phyloP scores from a whole-genome alignment of 345 rosid genomes.

The rapeseed (Brassica napus) region Da-Ae NC_063434.1:28487001-28487500 shows the following conservation, averaged over 20 bases:
- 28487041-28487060: too few relatives aligned
- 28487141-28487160: too few relatives aligned
- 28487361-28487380: conserved; percentile 8
- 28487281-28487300: background rate
- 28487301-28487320: background rate
- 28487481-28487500: conserved; percentile 11
- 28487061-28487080: too few relatives aligned
- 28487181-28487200: background rate
- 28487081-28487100: too few relatives aligned
- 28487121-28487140: too few relatives aligned
- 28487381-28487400: conserved; percentile 12
- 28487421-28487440: conserved; percentile 19
- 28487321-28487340: background rate
- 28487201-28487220: background rate
- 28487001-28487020: background rate
- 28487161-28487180: background rate
- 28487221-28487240: background rate
- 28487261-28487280: background rate
- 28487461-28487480: background rate
- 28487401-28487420: conserved; percentile 25
- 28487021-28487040: background rate
- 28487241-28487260: background rate
- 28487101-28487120: too few relatives aligned
- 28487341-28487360: background rate
- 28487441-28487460: conserved; percentile 9